These are phyloP conservation scores for Metschnikowia noctiluminum DNA, from an alignment of 805 yeast species.

Conservation along the genomic window DNA sequence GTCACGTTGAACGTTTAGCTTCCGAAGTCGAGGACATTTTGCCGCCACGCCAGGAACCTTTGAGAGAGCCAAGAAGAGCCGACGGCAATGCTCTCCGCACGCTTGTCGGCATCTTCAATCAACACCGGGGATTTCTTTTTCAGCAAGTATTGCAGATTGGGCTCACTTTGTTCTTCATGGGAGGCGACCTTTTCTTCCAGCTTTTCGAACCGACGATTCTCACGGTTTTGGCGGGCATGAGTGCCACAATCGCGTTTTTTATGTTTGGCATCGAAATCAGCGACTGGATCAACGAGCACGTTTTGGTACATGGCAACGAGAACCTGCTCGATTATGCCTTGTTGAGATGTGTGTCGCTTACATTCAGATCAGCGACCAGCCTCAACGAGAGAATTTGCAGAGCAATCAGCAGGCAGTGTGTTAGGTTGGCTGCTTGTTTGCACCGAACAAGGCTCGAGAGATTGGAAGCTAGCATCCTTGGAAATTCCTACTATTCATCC, in stretches of 20 bases:
- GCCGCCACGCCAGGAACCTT: background rate
- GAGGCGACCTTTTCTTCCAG: conserved; percentile 4
- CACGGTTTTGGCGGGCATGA: conserved; percentile 1
- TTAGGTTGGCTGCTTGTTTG: background rate
- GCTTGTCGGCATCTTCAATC: background rate
- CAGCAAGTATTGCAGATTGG: conserved; percentile 7
- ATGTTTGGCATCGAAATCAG: conserved; percentile 12
- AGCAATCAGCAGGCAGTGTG: background rate
- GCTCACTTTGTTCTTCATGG: conserved; percentile 5
- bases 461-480: conserved; percentile 5
- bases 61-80: background rate
- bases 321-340: conserved; percentile 7
- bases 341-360: conserved; percentile 3
- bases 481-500: background rate
- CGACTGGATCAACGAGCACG: conserved; percentile 14
- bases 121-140: conserved; percentile 2
- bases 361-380: conserved; percentile 5
- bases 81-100: conserved; percentile 1
- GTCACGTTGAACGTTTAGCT: no score
- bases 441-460: conserved; percentile 6
- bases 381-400: background rate
- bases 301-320: conserved; percentile 7
- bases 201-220: conserved; percentile 7
- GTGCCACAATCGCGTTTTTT: conserved; percentile 6
- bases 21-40: background rate